Base-by-base conservation (phyloP, 352 stramenopile genomes). In the Globisporangium spiculum region DNA sequence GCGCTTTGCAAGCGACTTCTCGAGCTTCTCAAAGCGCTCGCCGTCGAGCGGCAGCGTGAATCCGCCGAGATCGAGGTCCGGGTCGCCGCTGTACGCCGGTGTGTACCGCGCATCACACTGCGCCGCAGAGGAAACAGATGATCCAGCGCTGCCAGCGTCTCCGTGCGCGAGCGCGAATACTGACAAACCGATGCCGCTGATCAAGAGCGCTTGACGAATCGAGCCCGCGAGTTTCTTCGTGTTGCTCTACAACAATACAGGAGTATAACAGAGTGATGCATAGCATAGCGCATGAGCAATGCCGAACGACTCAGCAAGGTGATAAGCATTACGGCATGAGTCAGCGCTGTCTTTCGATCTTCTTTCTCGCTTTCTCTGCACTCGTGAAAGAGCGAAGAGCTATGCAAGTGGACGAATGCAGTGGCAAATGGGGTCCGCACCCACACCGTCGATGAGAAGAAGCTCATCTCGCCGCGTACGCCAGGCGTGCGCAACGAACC, bases 101-200 rank as follows among this genome's bases (percentile, higher is more conserved):
- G 72, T 67, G 74, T 86, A 89, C 14, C 81, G 71, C 18, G 81
- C 79, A 58, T 89, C 79, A 60, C 81, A 89, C 52, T 89, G 79
- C 27, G 78, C 81, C 30, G 79, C 66, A 5, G 65, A 65, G 22
- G 74, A 52, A 26, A 62, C 18, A 18, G 53, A 44, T 6, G 56
- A 57, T 41, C 72, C 64, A 16, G 58, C 59, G 27, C 27, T 14
- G 2, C 54, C 18, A 1, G 78, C 58, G 22, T 86, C 80, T 14
- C 60, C 74, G 32, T 80, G 66, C 14, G 76, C 75, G 20, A 85
- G 38, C 1, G 74, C 77, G 38, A 89, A 53, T 32, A 85, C 72
- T 24, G 81, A 89, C 32, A 89, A 67, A 8, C 79, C 79, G 18
- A 89, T 59, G 20, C 79, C 73, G 38, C 79, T 83, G 52, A 88